Evolutionary conservation across 768 basidiomycete species (phyloP), one percentile per base, ranked within the genome.

Genomic region (Sarcomyxa edulis): DNA sequence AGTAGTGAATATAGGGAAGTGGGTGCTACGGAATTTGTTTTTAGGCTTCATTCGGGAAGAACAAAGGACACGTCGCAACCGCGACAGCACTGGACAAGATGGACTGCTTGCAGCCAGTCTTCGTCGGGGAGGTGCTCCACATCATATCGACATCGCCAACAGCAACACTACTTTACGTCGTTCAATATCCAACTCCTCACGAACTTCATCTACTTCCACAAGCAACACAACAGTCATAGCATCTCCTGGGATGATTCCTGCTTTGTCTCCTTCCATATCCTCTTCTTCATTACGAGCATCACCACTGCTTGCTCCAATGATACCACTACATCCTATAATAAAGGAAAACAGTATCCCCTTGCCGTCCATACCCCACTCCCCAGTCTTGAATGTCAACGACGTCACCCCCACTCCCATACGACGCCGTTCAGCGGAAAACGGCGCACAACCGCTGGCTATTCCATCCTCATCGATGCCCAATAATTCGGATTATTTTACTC

Each of bases 1-100:
- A 11, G 30, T 24, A 96, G 93, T 95, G 47, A 95, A 94, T 56
- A 67, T 95, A 31, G 93, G 90, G 1, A 94, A 89, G 62, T 94
- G 91, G 89, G 77, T 90, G 1, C 60, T 95, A 15, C 74, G 84
- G 20, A 95, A 94, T 55, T 61, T 96, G 10, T 96, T 95, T 59
- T 54, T 78, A 22, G 79, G 76, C 3, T 91, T 92, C 53, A 71
- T 90, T 35, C 68, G 69, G 8, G 87, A 88, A 51, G 77, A 88
- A 47, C 71, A 78, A 42, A 68, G 67, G n/a, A 40, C 52, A 16
- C 61, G 58, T 14, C 63, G 59, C 40, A 37, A 30, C 44, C 66
- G 55, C 18, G 64, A 65, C 35, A 39, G 35, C 11, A 33, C 26
- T 19, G n/a, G 29, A 3, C 48, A 48, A 37, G 52, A 56, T 10